A percentile compares a stretch with the other conserved stretches of the same genome.
phyloP scores from a whole-genome alignment of 345 rosid species.

The Acer yangbiense region DNA sequence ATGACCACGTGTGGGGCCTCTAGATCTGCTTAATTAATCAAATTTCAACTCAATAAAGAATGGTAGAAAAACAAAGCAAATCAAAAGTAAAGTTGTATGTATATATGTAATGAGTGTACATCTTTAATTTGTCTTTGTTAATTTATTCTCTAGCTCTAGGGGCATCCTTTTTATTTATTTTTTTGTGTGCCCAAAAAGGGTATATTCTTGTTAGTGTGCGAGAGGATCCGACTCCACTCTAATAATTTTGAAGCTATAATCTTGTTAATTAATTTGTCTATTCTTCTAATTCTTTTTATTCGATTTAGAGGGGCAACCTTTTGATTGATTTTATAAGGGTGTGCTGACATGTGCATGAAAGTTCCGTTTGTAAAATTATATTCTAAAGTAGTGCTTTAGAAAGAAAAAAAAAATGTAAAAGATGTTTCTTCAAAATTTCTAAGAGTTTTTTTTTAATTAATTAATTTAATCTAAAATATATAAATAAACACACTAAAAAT shows the following conservation, averaged over 20 bases:
- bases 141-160: neutral
- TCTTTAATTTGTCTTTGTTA: neutral
- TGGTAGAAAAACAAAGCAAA: neutral
- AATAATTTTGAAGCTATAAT: too few species aligned
- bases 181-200: neutral
- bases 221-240: neutral
- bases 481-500: too few species aligned
- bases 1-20: neutral
- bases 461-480: too few species aligned
- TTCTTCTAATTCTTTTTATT: neutral
- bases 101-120: neutral
- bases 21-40: neutral
- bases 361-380: too few species aligned
- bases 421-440: too few species aligned
- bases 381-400: neutral
- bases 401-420: too few species aligned
- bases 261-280: neutral
- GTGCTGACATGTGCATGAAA: too few species aligned
- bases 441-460: neutral
- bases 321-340: too few species aligned
- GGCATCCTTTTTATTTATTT: too few species aligned
- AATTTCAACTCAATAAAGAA: neutral
- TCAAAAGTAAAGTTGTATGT: neutral
- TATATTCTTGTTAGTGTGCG: neutral
- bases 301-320: neutral